A percentile compares a stretch with the other conserved stretches of the same genome.
Conservation (phyloP, 805 yeast genomes). For the Tetrapisispora pingtungensis region DNA sequence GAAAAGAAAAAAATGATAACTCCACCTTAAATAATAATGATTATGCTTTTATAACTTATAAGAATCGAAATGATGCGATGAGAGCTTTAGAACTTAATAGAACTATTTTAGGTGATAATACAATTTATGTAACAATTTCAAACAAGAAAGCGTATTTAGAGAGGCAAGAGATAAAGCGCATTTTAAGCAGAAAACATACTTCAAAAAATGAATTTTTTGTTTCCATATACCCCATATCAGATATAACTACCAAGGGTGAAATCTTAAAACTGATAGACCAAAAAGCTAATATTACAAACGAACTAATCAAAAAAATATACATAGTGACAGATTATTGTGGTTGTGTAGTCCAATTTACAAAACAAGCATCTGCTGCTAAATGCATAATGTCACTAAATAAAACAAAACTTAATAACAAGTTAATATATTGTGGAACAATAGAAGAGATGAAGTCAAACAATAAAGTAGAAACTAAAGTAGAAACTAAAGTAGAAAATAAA, state of each 20-base stretch:
- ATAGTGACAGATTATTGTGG: slow-evolving; percentile 37
- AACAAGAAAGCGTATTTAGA: slow-evolving; percentile 31
- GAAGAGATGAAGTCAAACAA: slow-evolving; percentile 19
- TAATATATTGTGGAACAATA: slow-evolving; percentile 28
- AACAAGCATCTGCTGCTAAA: slow-evolving; percentile 39
- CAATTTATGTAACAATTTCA: slow-evolving; percentile 41
- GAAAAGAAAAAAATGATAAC: slow-evolving; percentile 11
- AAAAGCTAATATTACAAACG: slow-evolving; percentile 4
- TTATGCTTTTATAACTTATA: slow-evolving; percentile 53
- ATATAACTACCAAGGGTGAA: slow-evolving; percentile 18
- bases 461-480: background rate
- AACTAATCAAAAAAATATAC: slow-evolving; percentile 32
- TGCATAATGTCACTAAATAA: slow-evolving; percentile 39
- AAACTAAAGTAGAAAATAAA: background rate
- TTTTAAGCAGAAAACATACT: slow-evolving; percentile 15
- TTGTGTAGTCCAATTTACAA: slow-evolving; percentile 41
- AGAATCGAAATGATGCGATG: slow-evolving; percentile 35
- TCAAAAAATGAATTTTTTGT: slow-evolving; percentile 9
- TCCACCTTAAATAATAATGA: slow-evolving; percentile 46
- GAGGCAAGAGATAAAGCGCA: slow-evolving; percentile 25
- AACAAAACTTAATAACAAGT: slow-evolving; percentile 28
- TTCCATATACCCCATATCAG: slow-evolving; percentile 24
- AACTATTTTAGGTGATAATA: slow-evolving; percentile 35
- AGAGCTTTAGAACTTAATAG: slow-evolving; percentile 38
- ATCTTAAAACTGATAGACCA: slow-evolving; percentile 10